These are phyloP conservation scores for Solanum sitiens DNA, from an alignment of 257 asterid genomes.

Conservation along the genomic window DNA sequence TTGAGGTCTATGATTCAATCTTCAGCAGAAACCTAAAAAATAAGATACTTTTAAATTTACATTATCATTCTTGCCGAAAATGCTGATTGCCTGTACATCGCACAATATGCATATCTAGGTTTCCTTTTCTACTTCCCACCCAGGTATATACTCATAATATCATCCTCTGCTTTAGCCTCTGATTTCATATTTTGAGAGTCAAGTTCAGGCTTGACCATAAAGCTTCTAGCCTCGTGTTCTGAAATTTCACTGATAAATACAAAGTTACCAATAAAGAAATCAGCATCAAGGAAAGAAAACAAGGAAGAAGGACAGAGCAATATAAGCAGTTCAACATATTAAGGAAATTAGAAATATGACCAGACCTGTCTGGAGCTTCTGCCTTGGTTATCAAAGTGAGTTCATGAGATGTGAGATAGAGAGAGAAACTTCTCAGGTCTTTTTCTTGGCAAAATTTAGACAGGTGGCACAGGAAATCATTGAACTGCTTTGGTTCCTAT, in stretches of 20 bases:
- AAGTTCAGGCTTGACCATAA: slow-evolving; percentile 32
- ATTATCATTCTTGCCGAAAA: background rate
- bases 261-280: background rate
- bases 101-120: background rate
- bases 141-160: slow-evolving; percentile 5
- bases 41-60: background rate
- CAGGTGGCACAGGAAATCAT: slow-evolving; percentile 52
- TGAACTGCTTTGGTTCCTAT: slow-evolving; percentile 85
- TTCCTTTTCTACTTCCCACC: slow-evolving; percentile 2
- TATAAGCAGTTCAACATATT: background rate
- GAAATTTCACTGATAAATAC: slow-evolving; percentile 42
- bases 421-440: slow-evolving; percentile 33
- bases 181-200: slow-evolving; percentile 15
- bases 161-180: background rate
- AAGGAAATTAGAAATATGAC: background rate
- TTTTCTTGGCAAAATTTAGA: slow-evolving; percentile 44
- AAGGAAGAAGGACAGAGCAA: background rate
- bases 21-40: background rate
- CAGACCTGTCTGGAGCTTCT: slow-evolving; percentile 81
- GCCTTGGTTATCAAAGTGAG: slow-evolving; percentile 53
- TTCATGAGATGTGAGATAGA: slow-evolving; percentile 33
- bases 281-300: background rate
- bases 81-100: background rate
- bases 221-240: slow-evolving; percentile 50
- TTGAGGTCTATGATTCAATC: background rate